Conservation (phyloP, 192 early-diverging fungal species). For the Piromyces finnis region DNA sequence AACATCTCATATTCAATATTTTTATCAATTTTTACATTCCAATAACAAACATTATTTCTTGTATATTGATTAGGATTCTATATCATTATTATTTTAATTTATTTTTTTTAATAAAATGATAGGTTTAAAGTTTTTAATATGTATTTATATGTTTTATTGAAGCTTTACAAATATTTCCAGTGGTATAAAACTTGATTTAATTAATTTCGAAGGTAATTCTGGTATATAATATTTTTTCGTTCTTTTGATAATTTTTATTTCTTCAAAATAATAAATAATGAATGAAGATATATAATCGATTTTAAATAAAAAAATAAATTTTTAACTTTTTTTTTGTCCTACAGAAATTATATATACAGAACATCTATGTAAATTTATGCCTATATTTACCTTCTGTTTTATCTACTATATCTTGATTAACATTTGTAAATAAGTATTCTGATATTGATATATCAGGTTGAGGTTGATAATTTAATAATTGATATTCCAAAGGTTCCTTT, state of each 20-base stretch:
- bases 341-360: no score
- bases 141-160: no score
- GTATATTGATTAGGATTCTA: not conserved
- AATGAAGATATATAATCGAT: no score
- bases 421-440: not conserved
- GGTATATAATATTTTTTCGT: not conserved
- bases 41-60: not conserved
- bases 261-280: no score
- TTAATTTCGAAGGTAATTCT: not conserved
- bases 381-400: not conserved
- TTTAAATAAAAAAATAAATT: no score
- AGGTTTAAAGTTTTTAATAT: no score
- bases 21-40: not conserved
- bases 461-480: not conserved
- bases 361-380: no score
- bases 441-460: not conserved
- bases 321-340: no score
- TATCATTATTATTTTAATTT: no score
- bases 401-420: not conserved
- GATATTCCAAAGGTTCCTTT: not conserved
- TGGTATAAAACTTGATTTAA: not conserved
- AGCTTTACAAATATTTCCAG: not conserved
- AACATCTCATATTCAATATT: not conserved
- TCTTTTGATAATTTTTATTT: not conserved
- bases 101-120: no score